Conservation (phyloP, 108 stramenopile genomes). For the Chaetoceros tenuissimus region DNA sequence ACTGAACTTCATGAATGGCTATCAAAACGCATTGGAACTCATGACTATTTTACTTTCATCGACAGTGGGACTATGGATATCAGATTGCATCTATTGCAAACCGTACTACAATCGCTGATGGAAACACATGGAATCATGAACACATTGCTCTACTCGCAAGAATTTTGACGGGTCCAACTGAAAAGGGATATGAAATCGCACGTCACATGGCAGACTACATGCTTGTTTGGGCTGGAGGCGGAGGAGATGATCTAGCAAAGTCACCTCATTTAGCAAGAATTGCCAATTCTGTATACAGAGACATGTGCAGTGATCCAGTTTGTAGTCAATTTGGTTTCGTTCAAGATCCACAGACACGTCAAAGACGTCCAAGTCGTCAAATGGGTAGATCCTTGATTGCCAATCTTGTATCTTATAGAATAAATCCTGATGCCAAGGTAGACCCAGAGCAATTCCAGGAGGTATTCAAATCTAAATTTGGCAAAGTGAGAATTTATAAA, state of each 20-base stretch:
- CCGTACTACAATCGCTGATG: constrained; percentile 95
- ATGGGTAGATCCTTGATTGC: constrained; percentile 89
- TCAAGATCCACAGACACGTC: constrained; percentile 66
- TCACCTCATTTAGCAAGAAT: constrained; percentile 93
- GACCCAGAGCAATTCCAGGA: constrained; percentile 69
- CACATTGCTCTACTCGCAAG: constrained; percentile 98
- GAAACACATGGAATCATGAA: constrained; percentile 99
- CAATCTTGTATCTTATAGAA: constrained; percentile 79
- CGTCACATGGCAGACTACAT: constrained; percentile 95
- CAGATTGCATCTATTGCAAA: constrained; percentile 94
- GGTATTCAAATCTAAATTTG: constrained; percentile 92
- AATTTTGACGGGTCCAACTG: constrained; percentile 75
- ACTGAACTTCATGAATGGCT: too few relatives aligned
- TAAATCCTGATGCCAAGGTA: constrained; percentile 68
- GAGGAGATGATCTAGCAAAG: constrained; percentile 96
- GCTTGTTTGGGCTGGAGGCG: constrained; percentile 90
- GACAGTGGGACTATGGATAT: constrained; percentile 95
- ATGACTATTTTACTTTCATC: too few relatives aligned
- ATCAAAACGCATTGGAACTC: too few relatives aligned
- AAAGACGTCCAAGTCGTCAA: constrained; percentile 84
- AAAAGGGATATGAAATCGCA: constrained; percentile 90
- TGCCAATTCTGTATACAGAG: constrained; percentile 94
- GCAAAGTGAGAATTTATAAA: constrained; percentile 96
- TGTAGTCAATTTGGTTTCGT: constrained; percentile 84
- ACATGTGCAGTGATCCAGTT: constrained; percentile 92